Evolutionary conservation across 2,329 filamentous ascomycete species (phyloP).

Genomic region (Microcera coccophila): DNA sequence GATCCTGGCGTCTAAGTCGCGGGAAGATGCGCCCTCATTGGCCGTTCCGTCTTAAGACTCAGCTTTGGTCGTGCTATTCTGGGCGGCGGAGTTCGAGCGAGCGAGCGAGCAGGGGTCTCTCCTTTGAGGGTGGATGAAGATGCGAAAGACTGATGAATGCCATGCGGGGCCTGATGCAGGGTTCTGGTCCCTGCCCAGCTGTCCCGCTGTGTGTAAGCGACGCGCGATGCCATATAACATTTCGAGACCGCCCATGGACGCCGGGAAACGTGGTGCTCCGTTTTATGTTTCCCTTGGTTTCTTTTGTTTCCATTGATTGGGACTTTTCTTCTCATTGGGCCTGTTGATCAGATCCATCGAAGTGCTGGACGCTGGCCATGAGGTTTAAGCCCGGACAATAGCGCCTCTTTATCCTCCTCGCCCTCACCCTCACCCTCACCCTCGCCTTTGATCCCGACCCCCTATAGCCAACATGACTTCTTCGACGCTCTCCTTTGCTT

Average conservation of each 20-base stretch:
- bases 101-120: too few relatives aligned
- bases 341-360: background rate
- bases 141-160: background rate
- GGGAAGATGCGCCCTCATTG: background rate
- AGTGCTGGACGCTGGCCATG: background rate
- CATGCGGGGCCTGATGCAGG: background rate
- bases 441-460: background rate
- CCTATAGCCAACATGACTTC: constrained; percentile 1
- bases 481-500: constrained; percentile 6
- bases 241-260: background rate
- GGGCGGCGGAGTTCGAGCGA: too few relatives aligned
- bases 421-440: background rate
- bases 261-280: background rate
- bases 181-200: background rate
- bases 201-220: background rate
- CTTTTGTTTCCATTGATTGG: background rate
- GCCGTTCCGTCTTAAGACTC: too few relatives aligned
- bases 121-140: background rate
- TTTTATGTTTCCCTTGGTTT: background rate
- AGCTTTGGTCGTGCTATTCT: background rate
- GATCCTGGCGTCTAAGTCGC: background rate
- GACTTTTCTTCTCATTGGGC: background rate
- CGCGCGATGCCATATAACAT: background rate
- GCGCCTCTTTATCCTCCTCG: background rate
- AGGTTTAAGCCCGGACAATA: background rate